A percentile compares a stretch with the other conserved stretches of the same genome.
These are phyloP conservation scores for Leersia perrieri DNA, from an alignment of 176 grass and related monocot species.

Conservation along the genomic window DNA sequence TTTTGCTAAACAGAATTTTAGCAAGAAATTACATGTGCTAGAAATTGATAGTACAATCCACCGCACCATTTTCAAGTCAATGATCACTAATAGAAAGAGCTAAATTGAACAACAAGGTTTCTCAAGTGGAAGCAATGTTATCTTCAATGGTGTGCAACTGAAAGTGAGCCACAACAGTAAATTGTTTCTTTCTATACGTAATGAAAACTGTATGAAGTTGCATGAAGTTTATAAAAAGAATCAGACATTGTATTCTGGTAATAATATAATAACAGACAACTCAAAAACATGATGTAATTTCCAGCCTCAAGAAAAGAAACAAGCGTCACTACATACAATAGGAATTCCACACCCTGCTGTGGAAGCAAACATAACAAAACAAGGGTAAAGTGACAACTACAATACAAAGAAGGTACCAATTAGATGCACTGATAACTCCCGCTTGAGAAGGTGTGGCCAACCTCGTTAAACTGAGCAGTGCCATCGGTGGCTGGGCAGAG, in stretches of 20 bases:
- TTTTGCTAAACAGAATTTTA: conserved; percentile 5
- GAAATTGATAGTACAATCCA: neutral
- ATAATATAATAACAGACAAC: conserved; percentile 15
- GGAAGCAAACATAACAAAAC: conserved; percentile 38
- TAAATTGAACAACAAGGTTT: neutral
- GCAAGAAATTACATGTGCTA: neutral
- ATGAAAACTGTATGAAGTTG: neutral
- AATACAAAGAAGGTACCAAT: conserved; percentile 49
- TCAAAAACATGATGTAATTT: conserved; percentile 31
- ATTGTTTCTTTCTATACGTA: neutral
- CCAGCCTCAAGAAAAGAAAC: conserved; percentile 36
- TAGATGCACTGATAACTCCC: conserved; percentile 82
- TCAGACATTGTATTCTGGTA: conserved; percentile 17
- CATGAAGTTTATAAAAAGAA: conserved; percentile 12
- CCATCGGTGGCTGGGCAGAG: conserved; percentile 68
- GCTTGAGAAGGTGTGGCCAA: conserved; percentile 73
- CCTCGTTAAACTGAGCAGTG: conserved; percentile 76
- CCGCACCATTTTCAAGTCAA: neutral
- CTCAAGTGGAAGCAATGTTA: neutral
- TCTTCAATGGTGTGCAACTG: neutral
- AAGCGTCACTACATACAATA: conserved; percentile 44
- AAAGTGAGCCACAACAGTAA: neutral
- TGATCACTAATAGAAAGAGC: neutral
- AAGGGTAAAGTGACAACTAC: conserved; percentile 2
- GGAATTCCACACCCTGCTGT: conserved; percentile 30